Percentiles rank a stretch among this genome's conserved stretches.
Evolutionary conservation across 352 stramenopile species (phyloP).

Genomic region (Plasmopara muralis): DNA sequence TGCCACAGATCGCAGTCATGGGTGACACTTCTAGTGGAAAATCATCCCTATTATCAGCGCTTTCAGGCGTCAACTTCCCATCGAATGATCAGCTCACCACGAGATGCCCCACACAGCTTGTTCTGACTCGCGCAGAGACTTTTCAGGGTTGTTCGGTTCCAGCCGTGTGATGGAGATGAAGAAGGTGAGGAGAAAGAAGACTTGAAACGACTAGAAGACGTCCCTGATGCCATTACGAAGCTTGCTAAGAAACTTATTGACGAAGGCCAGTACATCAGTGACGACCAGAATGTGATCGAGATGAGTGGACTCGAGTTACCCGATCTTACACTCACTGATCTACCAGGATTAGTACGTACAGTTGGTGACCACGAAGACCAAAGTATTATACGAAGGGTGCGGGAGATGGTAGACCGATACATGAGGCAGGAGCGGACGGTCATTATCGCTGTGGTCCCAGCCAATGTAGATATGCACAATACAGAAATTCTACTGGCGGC

Average conservation of each 20-base stretch:
- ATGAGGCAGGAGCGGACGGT: constrained; percentile 70
- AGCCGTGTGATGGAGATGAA: constrained; percentile 9
- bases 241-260: constrained; percentile 52
- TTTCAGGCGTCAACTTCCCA: constrained; percentile 80
- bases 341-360: constrained; percentile 68
- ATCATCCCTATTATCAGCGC: constrained; percentile 77
- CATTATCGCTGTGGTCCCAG: constrained; percentile 80
- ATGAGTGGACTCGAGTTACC: constrained; percentile 50
- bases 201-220: constrained; percentile 18
- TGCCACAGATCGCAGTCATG: constrained; percentile 90
- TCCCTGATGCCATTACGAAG: constrained; percentile 20
- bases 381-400: constrained; percentile 59
- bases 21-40: constrained; percentile 87
- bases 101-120: constrained; percentile 69
- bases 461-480: constrained; percentile 83
- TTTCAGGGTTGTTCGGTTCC: constrained; percentile 53
- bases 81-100: constrained; percentile 73
- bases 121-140: constrained; percentile 37
- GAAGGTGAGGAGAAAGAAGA: constrained; percentile 12
- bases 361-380: constrained; percentile 53
- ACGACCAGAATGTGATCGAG: constrained; percentile 75
- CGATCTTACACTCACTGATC: constrained; percentile 76
- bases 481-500: constrained; percentile 74
- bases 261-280: constrained; percentile 62
- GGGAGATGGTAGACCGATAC: constrained; percentile 64